Conservation (phyloP, 2,329 filamentous ascomycete species). For the Hypoxylon rubiginosum region DNA sequence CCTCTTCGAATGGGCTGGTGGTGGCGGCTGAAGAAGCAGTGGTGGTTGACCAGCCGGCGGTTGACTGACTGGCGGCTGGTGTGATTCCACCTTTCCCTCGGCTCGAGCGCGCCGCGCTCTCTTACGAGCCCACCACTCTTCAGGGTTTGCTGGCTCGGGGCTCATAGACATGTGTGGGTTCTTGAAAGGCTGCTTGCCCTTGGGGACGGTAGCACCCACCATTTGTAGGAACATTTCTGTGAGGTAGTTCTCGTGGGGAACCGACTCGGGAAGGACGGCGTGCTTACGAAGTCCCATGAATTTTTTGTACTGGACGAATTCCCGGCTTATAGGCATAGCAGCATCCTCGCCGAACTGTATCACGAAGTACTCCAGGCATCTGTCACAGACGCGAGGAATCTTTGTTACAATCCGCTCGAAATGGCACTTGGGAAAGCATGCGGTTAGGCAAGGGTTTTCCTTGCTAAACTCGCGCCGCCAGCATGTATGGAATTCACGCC, state of each 20-base stretch:
- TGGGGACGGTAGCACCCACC: not conserved
- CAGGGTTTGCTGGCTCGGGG: not conserved
- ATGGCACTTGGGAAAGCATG: slow-evolving; percentile 35
- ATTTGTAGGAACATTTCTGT: slow-evolving; percentile 19
- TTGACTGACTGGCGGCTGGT: not conserved
- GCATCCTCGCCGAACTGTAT: slow-evolving; percentile 35
- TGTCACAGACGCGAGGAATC: slow-evolving; percentile 34
- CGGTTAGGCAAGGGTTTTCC: slow-evolving; percentile 27
- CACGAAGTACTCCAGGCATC: slow-evolving; percentile 41
- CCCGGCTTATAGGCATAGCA: slow-evolving; percentile 29
- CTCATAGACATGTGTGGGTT: not conserved
- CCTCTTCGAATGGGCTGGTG: too few relatives aligned
- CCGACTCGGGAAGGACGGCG: slow-evolving; percentile 37
- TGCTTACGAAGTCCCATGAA: slow-evolving; percentile 29
- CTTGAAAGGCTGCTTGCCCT: slow-evolving; percentile 6
- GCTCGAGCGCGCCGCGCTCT: not conserved
- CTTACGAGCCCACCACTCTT: not conserved
- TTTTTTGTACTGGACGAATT: slow-evolving; percentile 47
- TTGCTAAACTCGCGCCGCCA: slow-evolving; percentile 35
- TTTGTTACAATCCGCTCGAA: not conserved
- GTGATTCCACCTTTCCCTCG: not conserved
- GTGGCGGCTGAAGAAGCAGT: too few relatives aligned
- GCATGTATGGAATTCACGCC: slow-evolving; percentile 38
- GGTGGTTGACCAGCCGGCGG: too few relatives aligned
- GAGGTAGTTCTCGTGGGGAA: slow-evolving; percentile 39